These are phyloP conservation scores for Podospora pseudocomata DNA, from an alignment of 495 filamentous ascomycete species.

Conservation along the genomic window DNA sequence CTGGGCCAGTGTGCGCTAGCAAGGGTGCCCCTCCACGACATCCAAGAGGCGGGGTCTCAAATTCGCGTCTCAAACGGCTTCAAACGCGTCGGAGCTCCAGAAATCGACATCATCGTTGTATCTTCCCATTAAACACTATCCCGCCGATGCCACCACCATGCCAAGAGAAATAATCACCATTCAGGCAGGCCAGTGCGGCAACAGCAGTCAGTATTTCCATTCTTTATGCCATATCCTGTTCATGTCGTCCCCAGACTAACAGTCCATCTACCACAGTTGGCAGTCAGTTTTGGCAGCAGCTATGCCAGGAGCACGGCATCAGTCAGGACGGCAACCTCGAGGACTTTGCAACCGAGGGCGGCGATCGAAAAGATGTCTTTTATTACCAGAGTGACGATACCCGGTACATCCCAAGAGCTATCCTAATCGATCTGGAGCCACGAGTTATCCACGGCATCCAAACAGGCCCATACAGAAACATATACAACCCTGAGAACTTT, in stretches of 20 bases:
- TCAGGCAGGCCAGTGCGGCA: slow-evolving; percentile 98
- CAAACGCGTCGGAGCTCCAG: slow-evolving; percentile 15
- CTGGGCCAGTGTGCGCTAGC: slow-evolving; percentile 4
- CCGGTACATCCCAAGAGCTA: slow-evolving; percentile 93
- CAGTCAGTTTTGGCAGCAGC: slow-evolving; percentile 94
- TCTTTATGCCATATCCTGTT: background rate
- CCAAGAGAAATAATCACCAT: slow-evolving; percentile 94
- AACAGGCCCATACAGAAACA: slow-evolving; percentile 89
- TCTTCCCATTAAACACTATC: background rate
- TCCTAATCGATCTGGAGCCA: slow-evolving; percentile 91
- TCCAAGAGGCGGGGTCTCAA: slow-evolving; percentile 6
- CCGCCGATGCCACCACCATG: slow-evolving; percentile 42
- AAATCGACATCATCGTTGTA: slow-evolving; percentile 8
- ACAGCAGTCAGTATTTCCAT: slow-evolving; percentile 70
- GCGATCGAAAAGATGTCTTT: slow-evolving; percentile 97
- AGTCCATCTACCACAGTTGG: slow-evolving; percentile 58
- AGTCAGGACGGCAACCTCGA: slow-evolving; percentile 94
- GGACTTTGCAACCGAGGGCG: slow-evolving; percentile 92
- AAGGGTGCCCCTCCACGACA: background rate
- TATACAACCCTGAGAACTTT: slow-evolving; percentile 99
- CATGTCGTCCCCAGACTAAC: background rate
- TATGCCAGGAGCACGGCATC: slow-evolving; percentile 97
- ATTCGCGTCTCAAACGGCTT: slow-evolving; percentile 24
- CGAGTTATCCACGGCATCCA: slow-evolving; percentile 90
- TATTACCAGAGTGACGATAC: slow-evolving; percentile 99